Base-by-base conservation (phyloP, 805 yeast genomes). In the Metschnikowia noctiluminum region DNA sequence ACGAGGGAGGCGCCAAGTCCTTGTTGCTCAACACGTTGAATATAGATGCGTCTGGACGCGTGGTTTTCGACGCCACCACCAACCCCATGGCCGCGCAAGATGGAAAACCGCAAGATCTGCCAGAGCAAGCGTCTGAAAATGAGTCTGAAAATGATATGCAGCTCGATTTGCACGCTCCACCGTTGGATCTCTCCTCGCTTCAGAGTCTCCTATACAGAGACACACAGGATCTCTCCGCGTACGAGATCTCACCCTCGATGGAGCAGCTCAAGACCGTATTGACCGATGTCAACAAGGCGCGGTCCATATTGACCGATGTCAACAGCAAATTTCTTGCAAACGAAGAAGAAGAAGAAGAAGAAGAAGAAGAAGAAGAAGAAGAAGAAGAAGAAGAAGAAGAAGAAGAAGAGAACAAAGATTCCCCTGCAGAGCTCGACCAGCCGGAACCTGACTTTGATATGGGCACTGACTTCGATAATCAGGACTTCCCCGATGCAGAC, bases 1-100 rank as follows among this genome's bases (percentile, higher is more conserved):
- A 87, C 62, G 92, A 86, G 67, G 91, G 91, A 36, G 92, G 94
- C 2, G 84, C 92, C 7, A 86, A 84, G 59, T 80, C 87, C 50
- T 68, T 87, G 43, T 64, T 86, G 38, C 62, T 84, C 52, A 86
- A 86, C 53, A 79, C 87, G 0, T 71, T 86, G 40, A 73, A 74
- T 51, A 70, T 82, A 13, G 84, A 85, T 56, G 48, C 62, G 0
- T 58, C 74, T 1, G 80, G 82, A 0, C 65, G 85, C 56, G 82
- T 86, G 3, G 79, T 84, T 1, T 85, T 86, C 59, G 92, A 84
- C 59, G 88, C 89, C 28, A 70, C 75, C 12, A 68, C 70, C 8
- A 71, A 60, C 43, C 48, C 67, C 39, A 53, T 51, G 49, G 10
- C 32, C 32, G 12, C 10, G 5, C 56, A 50, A 49, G 35, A 48